Evolutionary conservation across 1,139 yeast genomes (phyloP).

Genomic region (Geotrichum europaeum): DNA sequence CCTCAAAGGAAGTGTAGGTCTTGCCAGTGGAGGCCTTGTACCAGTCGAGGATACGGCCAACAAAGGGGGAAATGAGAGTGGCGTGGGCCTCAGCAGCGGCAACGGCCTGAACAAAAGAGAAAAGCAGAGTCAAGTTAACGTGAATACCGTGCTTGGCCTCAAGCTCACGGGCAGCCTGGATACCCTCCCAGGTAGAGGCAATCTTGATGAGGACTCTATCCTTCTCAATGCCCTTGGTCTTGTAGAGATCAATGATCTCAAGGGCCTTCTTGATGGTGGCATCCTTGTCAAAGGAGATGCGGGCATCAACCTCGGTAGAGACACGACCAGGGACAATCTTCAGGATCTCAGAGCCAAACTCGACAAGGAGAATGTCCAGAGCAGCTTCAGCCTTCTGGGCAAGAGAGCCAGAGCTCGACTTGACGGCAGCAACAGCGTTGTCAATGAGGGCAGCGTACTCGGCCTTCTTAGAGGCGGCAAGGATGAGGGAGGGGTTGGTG

Average conservation of each 20-base stretch:
- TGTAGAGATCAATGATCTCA: slow-evolving; percentile 77
- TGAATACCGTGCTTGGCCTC: slow-evolving; percentile 88
- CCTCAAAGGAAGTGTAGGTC: slow-evolving; percentile 69
- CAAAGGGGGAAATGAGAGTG: slow-evolving; percentile 96
- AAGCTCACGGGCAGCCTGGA: slow-evolving; percentile 95
- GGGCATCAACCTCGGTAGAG: slow-evolving; percentile 97
- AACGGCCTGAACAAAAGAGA: slow-evolving; percentile 95
- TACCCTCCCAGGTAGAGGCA: slow-evolving; percentile 99
- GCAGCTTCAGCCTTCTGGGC: slow-evolving; percentile 70
- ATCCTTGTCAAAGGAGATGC: slow-evolving; percentile 90
- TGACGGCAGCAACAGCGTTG: slow-evolving; percentile 82
- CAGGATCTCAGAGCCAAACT: slow-evolving; percentile 91
- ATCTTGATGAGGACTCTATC: slow-evolving; percentile 92
- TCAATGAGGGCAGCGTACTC: slow-evolving; percentile 88
- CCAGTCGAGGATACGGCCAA: slow-evolving; percentile 99
- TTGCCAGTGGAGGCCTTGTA: slow-evolving; percentile 92
- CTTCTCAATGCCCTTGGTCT: slow-evolving; percentile 74
- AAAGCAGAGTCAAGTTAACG: slow-evolving; percentile 90
- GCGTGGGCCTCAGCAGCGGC: slow-evolving; percentile 98
- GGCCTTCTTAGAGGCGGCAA: slow-evolving; percentile 90
- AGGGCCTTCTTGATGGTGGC: slow-evolving; percentile 91
- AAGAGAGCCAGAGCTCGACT: slow-evolving; percentile 44
- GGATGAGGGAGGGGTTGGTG: slow-evolving; percentile 95
- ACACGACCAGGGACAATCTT: slow-evolving; percentile 98
- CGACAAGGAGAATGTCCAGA: slow-evolving; percentile 86